These are phyloP conservation scores for Aspergillus niger DNA, from an alignment of 2,329 filamentous ascomycete species.

Conservation along the genomic window DNA sequence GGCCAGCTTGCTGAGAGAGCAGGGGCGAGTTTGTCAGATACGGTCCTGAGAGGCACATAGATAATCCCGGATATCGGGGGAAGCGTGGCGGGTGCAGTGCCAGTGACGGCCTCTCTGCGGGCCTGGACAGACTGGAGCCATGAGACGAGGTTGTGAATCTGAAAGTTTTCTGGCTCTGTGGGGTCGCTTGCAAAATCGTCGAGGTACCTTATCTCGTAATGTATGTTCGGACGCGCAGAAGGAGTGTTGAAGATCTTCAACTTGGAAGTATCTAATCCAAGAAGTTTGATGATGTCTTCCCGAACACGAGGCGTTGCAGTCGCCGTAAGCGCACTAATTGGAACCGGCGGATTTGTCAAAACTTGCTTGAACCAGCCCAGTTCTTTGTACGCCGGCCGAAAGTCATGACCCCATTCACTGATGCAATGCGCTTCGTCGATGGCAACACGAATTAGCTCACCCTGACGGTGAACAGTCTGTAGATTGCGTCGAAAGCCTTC, in stretches of 20 bases:
- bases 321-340: slow-evolving; percentile 89
- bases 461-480: slow-evolving; percentile 72
- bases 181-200: slow-evolving; percentile 34
- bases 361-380: slow-evolving; percentile 78
- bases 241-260: slow-evolving; percentile 79
- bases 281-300: slow-evolving; percentile 75
- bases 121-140: slow-evolving; percentile 76
- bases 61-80: slow-evolving; percentile 50
- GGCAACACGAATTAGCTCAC: slow-evolving; percentile 82
- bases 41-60: slow-evolving; percentile 47
- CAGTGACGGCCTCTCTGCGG: slow-evolving; percentile 62
- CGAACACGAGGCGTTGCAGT: slow-evolving; percentile 82
- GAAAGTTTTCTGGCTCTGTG: slow-evolving; percentile 55
- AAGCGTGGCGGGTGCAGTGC: slow-evolving; percentile 24
- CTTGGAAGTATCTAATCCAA: slow-evolving; percentile 66
- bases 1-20: slow-evolving; percentile 33
- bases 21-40: slow-evolving; percentile 44
- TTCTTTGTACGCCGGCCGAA: slow-evolving; percentile 86
- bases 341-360: slow-evolving; percentile 71
- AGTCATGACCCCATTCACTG: slow-evolving; percentile 97
- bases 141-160: slow-evolving; percentile 72
- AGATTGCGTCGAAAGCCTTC: slow-evolving; percentile 76
- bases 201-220: slow-evolving; percentile 78
- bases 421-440: slow-evolving; percentile 97
- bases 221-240: slow-evolving; percentile 79